Base-by-base conservation (phyloP, 169 alveolate genomes). In the Toxoplasma gondii region DNA sequence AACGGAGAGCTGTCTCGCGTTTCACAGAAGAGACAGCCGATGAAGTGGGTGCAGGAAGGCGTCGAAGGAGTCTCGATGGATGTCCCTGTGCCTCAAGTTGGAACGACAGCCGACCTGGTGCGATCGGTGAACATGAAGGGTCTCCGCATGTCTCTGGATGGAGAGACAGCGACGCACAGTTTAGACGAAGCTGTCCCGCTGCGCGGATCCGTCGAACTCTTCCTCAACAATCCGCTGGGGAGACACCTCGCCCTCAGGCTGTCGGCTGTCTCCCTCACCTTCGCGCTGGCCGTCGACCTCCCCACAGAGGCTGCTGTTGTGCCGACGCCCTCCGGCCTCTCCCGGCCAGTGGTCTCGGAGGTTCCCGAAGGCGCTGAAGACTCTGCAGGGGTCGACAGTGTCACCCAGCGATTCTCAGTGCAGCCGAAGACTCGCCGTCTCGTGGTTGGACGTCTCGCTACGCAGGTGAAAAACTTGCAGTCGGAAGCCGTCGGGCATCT, bases 141-240 rank as follows among this genome's bases (percentile, higher is more conserved):
- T 16, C 44, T 78, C 29, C 86, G 86, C 44, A 78, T 78, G 86
- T 16, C n/a, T 7, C 74, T 64, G 31, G 86, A 78, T 17, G 86
- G 22, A 7, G 86, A 78, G 45, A 45, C 44, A 45, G 36, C 38
- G 38, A 0, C 69, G 90, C 38, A 67, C 34, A 12, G 24, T 12
- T 10, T 43, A 0, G 69, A 43, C 67, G 39, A 41, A 7, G 69
- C 38, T 1, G 90, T 82, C 12, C 67, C 90, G 53, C 4, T 82
- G 54, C n/a, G 24, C 24, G 90, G 90, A 5, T 38, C 1, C 67
- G 27, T 82, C 67, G 90, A 82, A 43, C 67, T 82, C 69, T 41
- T 39, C 53, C 67, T 82, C 27, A 82, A 36, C 53, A 82, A 82
- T 38, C 90, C 90, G 67, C 53, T 82, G 41, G 90, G 90, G 64